These are phyloP conservation scores for Austroboletus niveus DNA, from an alignment of 1,284 basidiomycete species.

Conservation along the genomic window DNA sequence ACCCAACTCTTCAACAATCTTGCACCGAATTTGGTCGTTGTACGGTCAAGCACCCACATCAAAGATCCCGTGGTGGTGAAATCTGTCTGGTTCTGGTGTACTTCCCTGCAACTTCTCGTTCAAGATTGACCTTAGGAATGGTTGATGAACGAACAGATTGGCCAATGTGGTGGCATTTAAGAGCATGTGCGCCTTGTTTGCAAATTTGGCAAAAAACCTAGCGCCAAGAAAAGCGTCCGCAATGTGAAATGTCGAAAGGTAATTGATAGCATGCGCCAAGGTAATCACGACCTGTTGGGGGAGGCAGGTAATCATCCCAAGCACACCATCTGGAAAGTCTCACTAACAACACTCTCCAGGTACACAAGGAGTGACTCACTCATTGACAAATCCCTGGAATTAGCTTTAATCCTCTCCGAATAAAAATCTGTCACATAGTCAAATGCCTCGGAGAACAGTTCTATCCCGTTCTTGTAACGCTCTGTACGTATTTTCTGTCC, in stretches of 20 bases:
- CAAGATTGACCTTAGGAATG: slow-evolving; percentile 3
- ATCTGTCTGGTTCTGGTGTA: slow-evolving; percentile 90
- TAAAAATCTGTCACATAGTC: slow-evolving; percentile 74
- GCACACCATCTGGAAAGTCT: slow-evolving; percentile 43
- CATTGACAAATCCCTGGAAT: slow-evolving; percentile 49
- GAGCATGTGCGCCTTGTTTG: slow-evolving; percentile 81
- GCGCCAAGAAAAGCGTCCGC: slow-evolving; percentile 75
- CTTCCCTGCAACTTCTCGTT: slow-evolving; percentile 53
- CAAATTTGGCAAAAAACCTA: slow-evolving; percentile 78
- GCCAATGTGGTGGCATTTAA: slow-evolving; percentile 85
- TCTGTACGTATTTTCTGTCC: slow-evolving; percentile 63
- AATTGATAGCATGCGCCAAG: slow-evolving; percentile 73
- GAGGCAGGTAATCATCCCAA: slow-evolving; percentile 69
- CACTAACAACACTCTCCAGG: background rate
- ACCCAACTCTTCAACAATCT: slow-evolving; percentile 86
- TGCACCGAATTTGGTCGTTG: slow-evolving; percentile 86
- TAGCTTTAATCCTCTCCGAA: slow-evolving; percentile 45
- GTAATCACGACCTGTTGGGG: slow-evolving; percentile 75
- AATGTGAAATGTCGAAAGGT: slow-evolving; percentile 77
- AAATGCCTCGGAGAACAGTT: slow-evolving; percentile 70
- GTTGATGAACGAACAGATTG: slow-evolving; percentile 57
- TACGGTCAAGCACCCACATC: slow-evolving; percentile 84
- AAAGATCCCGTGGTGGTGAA: slow-evolving; percentile 74
- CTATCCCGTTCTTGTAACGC: slow-evolving; percentile 53
- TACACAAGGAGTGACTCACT: slow-evolving; percentile 32